A percentile compares a stretch with the other conserved stretches of the same genome.
phyloP scores from a whole-genome alignment of 345 rosid genomes.

The Nephelium lappaceum region DNA sequence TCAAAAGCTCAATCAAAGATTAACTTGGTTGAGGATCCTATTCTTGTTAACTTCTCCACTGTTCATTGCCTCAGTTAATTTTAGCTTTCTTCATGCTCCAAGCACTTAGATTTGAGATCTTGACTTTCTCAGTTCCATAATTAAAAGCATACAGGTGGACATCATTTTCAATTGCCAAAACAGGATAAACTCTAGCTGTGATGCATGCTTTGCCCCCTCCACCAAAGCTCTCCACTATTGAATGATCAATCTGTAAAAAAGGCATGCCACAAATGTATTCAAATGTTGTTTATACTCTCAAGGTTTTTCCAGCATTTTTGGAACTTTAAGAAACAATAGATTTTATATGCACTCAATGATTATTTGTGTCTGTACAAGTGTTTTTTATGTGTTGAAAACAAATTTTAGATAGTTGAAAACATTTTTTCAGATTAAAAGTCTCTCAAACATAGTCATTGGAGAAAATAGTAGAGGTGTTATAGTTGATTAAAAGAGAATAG shows the following conservation, averaged over 20 bases:
- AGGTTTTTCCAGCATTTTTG: too few species aligned
- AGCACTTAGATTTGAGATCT: constrained; percentile 26
- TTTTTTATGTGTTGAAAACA: too few species aligned
- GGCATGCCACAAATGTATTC: not conserved
- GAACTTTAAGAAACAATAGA: not conserved
- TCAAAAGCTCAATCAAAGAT: too few species aligned
- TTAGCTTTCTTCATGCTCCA: constrained; percentile 17
- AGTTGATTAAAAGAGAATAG: too few species aligned
- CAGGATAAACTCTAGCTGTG: constrained; percentile 61
- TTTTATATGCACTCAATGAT: too few species aligned
- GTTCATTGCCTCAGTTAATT: not conserved
- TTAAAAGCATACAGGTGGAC: constrained; percentile 40
- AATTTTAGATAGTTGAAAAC: too few species aligned
- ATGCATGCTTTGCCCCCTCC: constrained; percentile 53
- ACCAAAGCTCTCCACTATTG: constrained; percentile 60
- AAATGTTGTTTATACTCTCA: not conserved
- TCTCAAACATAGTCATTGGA: too few species aligned
- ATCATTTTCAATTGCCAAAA: constrained; percentile 37
- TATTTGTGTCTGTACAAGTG: too few species aligned
- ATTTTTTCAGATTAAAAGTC: too few species aligned
- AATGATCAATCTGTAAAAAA: constrained; percentile 50
- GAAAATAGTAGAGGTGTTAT: too few species aligned
- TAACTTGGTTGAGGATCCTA: too few species aligned
- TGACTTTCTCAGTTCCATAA: constrained; percentile 31
- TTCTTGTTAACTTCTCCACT: not conserved